Conservation (phyloP, 352 stramenopile genomes). For the Globisporangium alternatum region DNA sequence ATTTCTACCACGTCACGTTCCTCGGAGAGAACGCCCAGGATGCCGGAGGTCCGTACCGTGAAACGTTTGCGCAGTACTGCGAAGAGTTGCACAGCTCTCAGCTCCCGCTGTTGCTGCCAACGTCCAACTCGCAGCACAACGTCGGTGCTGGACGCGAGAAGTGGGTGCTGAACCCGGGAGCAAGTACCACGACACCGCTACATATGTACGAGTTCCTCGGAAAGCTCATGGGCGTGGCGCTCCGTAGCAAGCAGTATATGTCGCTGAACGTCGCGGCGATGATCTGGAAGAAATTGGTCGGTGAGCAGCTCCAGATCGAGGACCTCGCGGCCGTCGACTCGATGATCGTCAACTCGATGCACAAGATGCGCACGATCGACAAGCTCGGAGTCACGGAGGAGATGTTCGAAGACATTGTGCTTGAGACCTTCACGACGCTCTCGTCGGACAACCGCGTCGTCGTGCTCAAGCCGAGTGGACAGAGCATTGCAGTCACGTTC, state of each 20-base stretch:
- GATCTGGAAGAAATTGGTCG: slow-evolving; percentile 89
- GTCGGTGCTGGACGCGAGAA: slow-evolving; percentile 87
- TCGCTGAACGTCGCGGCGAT: slow-evolving; percentile 79
- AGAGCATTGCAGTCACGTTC: slow-evolving; percentile 73
- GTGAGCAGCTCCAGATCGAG: slow-evolving; percentile 65
- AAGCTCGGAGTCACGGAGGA: slow-evolving; percentile 70
- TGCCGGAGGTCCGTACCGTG: slow-evolving; percentile 82
- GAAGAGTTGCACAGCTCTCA: slow-evolving; percentile 79
- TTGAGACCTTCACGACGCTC: slow-evolving; percentile 89
- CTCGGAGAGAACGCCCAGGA: slow-evolving; percentile 86
- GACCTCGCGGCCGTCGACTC: slow-evolving; percentile 84
- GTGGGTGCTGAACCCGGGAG: slow-evolving; percentile 87
- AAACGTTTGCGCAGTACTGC: slow-evolving; percentile 82
- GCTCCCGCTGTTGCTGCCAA: slow-evolving; percentile 87
- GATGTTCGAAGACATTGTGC: slow-evolving; percentile 89
- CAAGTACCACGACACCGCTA: slow-evolving; percentile 37
- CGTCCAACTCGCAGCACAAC: slow-evolving; percentile 87
- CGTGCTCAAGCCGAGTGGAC: slow-evolving; percentile 66
- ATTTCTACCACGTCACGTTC: slow-evolving; percentile 85
- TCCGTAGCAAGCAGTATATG: slow-evolving; percentile 89
- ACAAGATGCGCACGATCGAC: slow-evolving; percentile 85
- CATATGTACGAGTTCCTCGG: slow-evolving; percentile 92
- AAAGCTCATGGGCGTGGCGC: slow-evolving; percentile 87
- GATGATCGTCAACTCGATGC: slow-evolving; percentile 86
- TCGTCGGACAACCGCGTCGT: slow-evolving; percentile 81